Evolutionary conservation across 2,329 filamentous ascomycete species (phyloP).

Genomic region (Orbilia blumenaviensis): DNA sequence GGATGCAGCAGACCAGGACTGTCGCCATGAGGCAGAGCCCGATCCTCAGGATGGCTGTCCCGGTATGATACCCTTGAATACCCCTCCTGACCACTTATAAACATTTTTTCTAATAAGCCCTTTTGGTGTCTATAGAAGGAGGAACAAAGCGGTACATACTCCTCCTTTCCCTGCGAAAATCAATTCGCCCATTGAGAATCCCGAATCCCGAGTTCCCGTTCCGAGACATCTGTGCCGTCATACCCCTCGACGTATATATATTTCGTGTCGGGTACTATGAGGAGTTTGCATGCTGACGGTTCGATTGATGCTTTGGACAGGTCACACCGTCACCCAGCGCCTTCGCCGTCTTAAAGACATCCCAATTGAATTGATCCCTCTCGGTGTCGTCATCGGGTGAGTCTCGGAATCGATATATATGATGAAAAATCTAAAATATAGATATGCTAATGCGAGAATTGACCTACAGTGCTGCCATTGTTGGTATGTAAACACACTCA

Average conservation of each 20-base stretch:
- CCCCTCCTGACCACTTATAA: background rate
- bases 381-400: constrained; percentile 88
- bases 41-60: constrained; percentile 50
- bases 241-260: constrained; percentile 3
- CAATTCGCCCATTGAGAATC: constrained; percentile 11
- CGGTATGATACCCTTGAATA: constrained; percentile 8
- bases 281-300: background rate
- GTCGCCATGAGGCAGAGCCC: constrained; percentile 46
- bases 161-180: constrained; percentile 15
- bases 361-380: constrained; percentile 90
- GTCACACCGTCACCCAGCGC: constrained; percentile 96
- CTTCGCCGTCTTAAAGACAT: constrained; percentile 88
- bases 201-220: background rate
- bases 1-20: constrained; percentile 45
- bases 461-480: constrained; percentile 54
- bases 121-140: constrained; percentile 54
- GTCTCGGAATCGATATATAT: constrained; percentile 60
- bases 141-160: constrained; percentile 56
- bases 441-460: background rate
- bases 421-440: background rate
- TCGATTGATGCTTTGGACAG: constrained; percentile 65
- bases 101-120: background rate
- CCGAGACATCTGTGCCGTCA: background rate
- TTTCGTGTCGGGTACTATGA: constrained; percentile 9
- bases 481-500: constrained; percentile 57